Evolutionary conservation across 495 filamentous ascomycete genomes (phyloP).

Genomic region (Annulohypoxylon stygium): DNA sequence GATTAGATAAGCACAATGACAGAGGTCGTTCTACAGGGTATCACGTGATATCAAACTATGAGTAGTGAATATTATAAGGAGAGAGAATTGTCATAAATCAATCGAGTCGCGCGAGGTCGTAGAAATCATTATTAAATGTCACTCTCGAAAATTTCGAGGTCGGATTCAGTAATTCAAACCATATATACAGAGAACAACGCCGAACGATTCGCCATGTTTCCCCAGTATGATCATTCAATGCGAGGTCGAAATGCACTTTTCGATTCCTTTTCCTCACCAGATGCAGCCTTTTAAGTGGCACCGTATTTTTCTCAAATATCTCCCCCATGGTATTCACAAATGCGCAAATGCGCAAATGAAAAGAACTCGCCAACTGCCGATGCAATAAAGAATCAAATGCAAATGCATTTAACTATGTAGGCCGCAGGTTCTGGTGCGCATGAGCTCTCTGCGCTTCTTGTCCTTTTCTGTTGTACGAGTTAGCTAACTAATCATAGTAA

Average conservation of each 20-base stretch:
- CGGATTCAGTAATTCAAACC: conserved; percentile 16
- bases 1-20: neutral
- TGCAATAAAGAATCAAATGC: conserved; percentile 31
- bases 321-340: conserved; percentile 34
- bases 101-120: neutral
- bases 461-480: conserved; percentile 73
- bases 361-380: conserved; percentile 36
- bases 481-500: conserved; percentile 46
- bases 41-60: neutral
- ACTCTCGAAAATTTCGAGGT: conserved; percentile 12
- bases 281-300: conserved; percentile 28
- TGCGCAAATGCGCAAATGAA: conserved; percentile 8
- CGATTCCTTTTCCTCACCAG: conserved; percentile 21
- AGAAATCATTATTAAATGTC: neutral
- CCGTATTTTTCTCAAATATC: conserved; percentile 12
- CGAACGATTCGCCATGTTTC: conserved; percentile 18
- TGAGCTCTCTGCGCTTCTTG: conserved; percentile 76
- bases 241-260: conserved; percentile 37
- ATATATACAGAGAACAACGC: conserved; percentile 33
- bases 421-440: conserved; percentile 74
- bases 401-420: conserved; percentile 57
- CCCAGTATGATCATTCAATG: conserved; percentile 24
- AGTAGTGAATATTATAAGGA: neutral
- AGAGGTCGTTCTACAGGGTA: neutral
- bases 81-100: neutral